A percentile compares a stretch with the other conserved stretches of the same genome.
These are phyloP conservation scores for Kluyveromyces marxianus DNA, from an alignment of 1,139 yeast species.

Conservation along the genomic window DNA sequence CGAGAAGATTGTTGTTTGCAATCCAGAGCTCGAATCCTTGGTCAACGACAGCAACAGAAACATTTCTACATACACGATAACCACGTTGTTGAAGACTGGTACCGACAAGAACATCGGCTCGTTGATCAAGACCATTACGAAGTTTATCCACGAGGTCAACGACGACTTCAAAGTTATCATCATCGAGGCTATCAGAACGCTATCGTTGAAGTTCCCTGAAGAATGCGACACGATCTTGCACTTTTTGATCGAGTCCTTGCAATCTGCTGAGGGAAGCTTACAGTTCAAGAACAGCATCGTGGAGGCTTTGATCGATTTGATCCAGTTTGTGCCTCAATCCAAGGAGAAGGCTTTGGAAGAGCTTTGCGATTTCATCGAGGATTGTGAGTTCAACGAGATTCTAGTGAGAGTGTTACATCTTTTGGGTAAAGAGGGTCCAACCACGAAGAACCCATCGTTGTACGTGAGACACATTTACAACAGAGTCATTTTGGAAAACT, in stretches of 20 bases:
- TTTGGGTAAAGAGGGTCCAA: conserved; percentile 92
- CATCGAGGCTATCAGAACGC: conserved; percentile 86
- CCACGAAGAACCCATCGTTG: conserved; percentile 75
- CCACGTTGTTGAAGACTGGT: conserved; percentile 91
- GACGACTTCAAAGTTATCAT: conserved; percentile 94
- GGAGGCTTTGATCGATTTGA: conserved; percentile 87
- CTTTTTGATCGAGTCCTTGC: conserved; percentile 75
- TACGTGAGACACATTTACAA: conserved; percentile 95
- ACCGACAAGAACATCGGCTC: conserved; percentile 87
- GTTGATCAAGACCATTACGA: conserved; percentile 77
- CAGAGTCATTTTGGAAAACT: conserved; percentile 91
- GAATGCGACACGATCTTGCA: conserved; percentile 78
- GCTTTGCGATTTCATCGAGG: conserved; percentile 95
- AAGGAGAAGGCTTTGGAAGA: conserved; percentile 79
- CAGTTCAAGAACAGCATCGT: conserved; percentile 80
- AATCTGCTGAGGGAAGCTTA: conserved; percentile 81
- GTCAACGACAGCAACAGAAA: conserved; percentile 86
- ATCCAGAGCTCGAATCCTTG: conserved; percentile 74
- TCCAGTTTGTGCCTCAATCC: conserved; percentile 81
- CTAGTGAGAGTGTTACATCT: conserved; percentile 85
- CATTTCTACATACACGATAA: conserved; percentile 97
- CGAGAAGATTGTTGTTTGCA: conserved; percentile 63
- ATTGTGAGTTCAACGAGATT: conserved; percentile 92
- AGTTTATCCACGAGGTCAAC: conserved; percentile 86
- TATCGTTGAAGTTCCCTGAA: conserved; percentile 88